A percentile compares a stretch with the other conserved stretches of the same genome.
Evolutionary conservation across 1,139 yeast species (phyloP).

Genomic region (Candida pseudoviswanathii): DNA sequence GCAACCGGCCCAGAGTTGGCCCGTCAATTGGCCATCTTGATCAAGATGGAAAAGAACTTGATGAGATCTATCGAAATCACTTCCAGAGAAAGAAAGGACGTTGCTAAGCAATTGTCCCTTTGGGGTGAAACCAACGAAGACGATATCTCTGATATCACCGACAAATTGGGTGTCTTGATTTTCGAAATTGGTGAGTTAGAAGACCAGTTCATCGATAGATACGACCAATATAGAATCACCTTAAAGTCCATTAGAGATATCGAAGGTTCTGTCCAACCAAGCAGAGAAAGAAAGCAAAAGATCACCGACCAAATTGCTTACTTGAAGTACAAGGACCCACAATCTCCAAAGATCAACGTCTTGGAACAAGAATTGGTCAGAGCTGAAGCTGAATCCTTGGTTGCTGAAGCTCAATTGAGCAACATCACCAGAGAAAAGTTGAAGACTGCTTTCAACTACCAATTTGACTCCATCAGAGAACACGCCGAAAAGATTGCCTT

Average conservation of each 20-base stretch:
- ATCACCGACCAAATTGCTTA: conserved; percentile 97
- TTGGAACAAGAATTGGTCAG: conserved; percentile 98
- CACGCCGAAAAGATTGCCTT: conserved; percentile 95
- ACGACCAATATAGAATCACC: conserved; percentile 96
- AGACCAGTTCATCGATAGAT: conserved; percentile 96
- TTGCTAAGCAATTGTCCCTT: conserved; percentile 79
- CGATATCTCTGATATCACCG: conserved; percentile 96
- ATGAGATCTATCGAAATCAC: conserved; percentile 79
- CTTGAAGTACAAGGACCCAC: conserved; percentile 97
- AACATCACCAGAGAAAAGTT: conserved; percentile 97
- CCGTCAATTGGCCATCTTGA: conserved; percentile 72
- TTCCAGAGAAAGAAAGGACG: conserved; percentile 77
- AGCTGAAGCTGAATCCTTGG: conserved; percentile 98
- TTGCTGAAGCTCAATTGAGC: conserved; percentile 98
- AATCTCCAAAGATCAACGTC: conserved; percentile 91
- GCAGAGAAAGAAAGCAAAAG: conserved; percentile 96
- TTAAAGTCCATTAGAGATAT: conserved; percentile 93
- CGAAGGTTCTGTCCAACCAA: conserved; percentile 97
- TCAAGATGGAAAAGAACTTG: conserved; percentile 81
- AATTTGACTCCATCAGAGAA: conserved; percentile 95
- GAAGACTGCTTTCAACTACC: conserved; percentile 96
- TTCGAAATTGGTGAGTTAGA: conserved; percentile 97
- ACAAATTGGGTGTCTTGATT: conserved; percentile 91
- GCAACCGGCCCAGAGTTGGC: conserved; percentile 78
- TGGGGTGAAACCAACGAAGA: conserved; percentile 99